These are phyloP conservation scores for Fusarium decemcellulare DNA, from an alignment of 2,329 filamentous ascomycete genomes.

Conservation along the genomic window DNA sequence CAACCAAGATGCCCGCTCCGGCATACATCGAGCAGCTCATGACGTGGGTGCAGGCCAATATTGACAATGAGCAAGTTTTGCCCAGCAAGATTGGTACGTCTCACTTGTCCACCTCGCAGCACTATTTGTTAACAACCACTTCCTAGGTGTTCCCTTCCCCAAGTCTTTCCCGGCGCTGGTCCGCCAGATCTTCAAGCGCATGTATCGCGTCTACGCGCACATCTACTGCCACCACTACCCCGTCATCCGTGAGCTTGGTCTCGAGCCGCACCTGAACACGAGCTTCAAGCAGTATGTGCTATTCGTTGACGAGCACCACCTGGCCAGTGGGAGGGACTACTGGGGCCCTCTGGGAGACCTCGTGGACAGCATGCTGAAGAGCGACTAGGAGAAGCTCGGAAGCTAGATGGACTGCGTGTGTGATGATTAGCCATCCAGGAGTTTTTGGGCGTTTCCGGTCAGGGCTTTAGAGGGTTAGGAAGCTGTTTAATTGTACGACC, in stretches of 20 bases:
- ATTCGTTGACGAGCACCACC: conserved; percentile 95
- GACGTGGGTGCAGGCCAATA: conserved; percentile 94
- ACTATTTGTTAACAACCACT: conserved; percentile 17
- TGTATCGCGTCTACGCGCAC: conserved; percentile 98
- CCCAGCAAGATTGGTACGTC: conserved; percentile 87
- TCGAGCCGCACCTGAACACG: conserved; percentile 98
- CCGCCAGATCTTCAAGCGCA: conserved; percentile 97
- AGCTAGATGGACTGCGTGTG: conserved; percentile 17
- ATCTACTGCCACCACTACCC: conserved; percentile 99
- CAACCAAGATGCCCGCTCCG: conserved; percentile 97
- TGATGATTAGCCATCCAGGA: conserved; percentile 28
- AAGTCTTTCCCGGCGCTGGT: conserved; percentile 91
- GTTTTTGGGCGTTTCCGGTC: conserved; percentile 37
- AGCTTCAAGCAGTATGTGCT: conserved; percentile 99
- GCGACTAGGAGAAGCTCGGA: conserved; percentile 71
- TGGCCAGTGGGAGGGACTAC: conserved; percentile 95
- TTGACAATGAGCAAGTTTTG: conserved; percentile 95
- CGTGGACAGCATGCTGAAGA: conserved; percentile 97
- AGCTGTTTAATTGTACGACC: conserved; percentile 39
- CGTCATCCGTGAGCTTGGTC: conserved; percentile 92
- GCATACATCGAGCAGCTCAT: conserved; percentile 99
- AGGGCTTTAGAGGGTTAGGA: conserved; percentile 20
- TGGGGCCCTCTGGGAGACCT: conserved; percentile 96
- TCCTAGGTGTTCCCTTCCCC: conserved; percentile 88
- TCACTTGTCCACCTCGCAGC: background rate